These are phyloP conservation scores for Rhizophora mangle DNA, from an alignment of 345 rosid species.

Conservation along the genomic window DNA sequence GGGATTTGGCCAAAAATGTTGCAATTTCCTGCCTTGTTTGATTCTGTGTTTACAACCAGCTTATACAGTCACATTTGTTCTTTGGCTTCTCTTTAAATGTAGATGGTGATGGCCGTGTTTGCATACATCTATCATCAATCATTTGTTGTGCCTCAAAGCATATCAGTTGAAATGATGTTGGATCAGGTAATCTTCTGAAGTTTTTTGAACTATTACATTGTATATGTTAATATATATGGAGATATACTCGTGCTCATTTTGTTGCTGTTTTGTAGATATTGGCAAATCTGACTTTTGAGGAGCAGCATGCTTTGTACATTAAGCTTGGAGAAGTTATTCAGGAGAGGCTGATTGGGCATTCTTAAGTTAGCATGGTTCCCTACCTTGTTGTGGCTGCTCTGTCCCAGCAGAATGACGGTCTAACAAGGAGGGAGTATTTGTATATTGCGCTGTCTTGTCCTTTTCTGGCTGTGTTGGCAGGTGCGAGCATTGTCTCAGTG, in stretches of 20 bases:
- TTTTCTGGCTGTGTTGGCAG: not conserved
- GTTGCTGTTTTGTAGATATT: slow-evolving; percentile 43
- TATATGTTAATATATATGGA: too few species aligned
- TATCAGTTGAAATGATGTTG: slow-evolving; percentile 64
- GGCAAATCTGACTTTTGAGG: slow-evolving; percentile 64
- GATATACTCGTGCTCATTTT: not conserved
- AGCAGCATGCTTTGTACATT: slow-evolving; percentile 60
- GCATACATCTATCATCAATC: slow-evolving; percentile 94
- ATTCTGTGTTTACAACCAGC: too few species aligned
- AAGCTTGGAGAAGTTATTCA: slow-evolving; percentile 69
- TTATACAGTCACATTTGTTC: too few species aligned
- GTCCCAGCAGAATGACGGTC: not conserved
- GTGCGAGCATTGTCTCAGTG: slow-evolving; percentile 6
- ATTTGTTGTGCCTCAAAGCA: slow-evolving; percentile 55
- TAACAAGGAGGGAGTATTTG: slow-evolving; percentile 7
- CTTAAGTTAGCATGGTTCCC: slow-evolving; percentile 1
- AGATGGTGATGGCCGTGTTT: slow-evolving; percentile 99
- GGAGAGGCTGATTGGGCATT: slow-evolving; percentile 31
- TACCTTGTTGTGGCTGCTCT: not conserved
- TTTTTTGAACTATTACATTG: not conserved
- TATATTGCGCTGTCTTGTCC: slow-evolving; percentile 1
- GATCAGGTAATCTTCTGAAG: slow-evolving; percentile 53
- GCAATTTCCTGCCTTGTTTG: not conserved
- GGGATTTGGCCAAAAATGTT: not conserved
- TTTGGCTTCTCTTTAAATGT: slow-evolving; percentile 21